phyloP scores from a whole-genome alignment of 1,139 yeast genomes.

The Martiniozyma asiatica region DNA sequence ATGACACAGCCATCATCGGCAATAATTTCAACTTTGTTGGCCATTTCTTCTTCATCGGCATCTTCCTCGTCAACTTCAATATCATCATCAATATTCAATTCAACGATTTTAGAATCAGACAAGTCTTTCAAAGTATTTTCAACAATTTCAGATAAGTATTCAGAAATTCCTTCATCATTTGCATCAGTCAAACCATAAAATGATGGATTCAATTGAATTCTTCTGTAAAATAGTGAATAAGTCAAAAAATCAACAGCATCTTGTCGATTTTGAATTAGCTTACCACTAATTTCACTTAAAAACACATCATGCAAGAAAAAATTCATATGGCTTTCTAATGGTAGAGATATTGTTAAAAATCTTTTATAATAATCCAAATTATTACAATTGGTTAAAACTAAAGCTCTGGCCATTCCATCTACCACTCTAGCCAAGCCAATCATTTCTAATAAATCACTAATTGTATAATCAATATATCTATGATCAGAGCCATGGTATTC shows the following conservation, averaged over 20 bases:
- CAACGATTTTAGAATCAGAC: conserved; percentile 49
- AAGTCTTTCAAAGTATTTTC: conserved; percentile 65
- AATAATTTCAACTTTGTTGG: conserved; percentile 32
- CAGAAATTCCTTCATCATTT: conserved; percentile 60
- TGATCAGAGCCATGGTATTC: conserved; percentile 65
- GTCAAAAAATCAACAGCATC: conserved; percentile 90
- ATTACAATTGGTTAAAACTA: conserved; percentile 45
- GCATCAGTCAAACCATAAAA: conserved; percentile 67
- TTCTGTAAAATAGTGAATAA: conserved; percentile 67
- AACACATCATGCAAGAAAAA: conserved; percentile 52
- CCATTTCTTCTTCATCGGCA: conserved; percentile 19
- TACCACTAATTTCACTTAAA: conserved; percentile 57
- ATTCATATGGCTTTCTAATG: conserved; percentile 69
- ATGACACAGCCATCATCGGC: conserved; percentile 66
- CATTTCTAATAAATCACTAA: conserved; percentile 62
- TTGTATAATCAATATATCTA: conserved; percentile 55
- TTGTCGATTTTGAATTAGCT: conserved; percentile 58
- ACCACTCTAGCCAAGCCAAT: conserved; percentile 42
- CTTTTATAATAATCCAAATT: conserved; percentile 55
- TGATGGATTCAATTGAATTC: conserved; percentile 75
- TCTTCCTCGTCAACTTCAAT: conserved; percentile 23
- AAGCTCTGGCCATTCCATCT: conserved; percentile 28
- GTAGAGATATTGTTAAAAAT: conserved; percentile 64
- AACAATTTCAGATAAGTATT: conserved; percentile 70
- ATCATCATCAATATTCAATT: conserved; percentile 34